Evolutionary conservation across 371 early-diverging fungal species (phyloP).

Genomic region (Actinomucor elegans): DNA sequence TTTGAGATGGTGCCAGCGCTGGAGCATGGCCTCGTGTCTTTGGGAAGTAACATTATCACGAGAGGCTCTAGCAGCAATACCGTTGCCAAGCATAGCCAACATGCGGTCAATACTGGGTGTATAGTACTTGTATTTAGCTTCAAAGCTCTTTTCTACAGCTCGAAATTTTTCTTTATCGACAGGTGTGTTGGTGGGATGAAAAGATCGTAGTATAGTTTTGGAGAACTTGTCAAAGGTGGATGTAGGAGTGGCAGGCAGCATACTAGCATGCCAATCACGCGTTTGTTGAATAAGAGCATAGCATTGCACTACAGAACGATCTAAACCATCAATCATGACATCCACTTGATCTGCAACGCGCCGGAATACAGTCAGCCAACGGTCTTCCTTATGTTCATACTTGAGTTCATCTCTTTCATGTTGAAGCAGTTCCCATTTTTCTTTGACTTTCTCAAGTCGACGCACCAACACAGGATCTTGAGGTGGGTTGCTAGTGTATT

Average conservation of each 20-base stretch:
- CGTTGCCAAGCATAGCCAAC: slow-evolving; percentile 59
- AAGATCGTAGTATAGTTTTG: slow-evolving; percentile 17
- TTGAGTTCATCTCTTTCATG: slow-evolving; percentile 52
- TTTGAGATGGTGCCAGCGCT: slow-evolving; percentile 54
- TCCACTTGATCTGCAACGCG: slow-evolving; percentile 61
- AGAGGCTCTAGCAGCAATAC: slow-evolving; percentile 55
- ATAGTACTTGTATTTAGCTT: slow-evolving; percentile 65
- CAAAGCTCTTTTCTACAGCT: slow-evolving; percentile 57
- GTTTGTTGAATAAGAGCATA: slow-evolving; percentile 49
- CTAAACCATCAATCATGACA: slow-evolving; percentile 62
- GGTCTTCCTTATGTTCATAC: slow-evolving; percentile 62
- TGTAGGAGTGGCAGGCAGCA: background rate
- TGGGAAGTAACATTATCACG: slow-evolving; percentile 44
- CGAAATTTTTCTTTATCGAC: slow-evolving; percentile 55
- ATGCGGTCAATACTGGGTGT: slow-evolving; percentile 60
- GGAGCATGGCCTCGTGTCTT: slow-evolving; percentile 51
- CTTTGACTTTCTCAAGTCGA: slow-evolving; percentile 36
- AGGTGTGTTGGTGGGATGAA: slow-evolving; percentile 13
- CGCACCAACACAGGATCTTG: slow-evolving; percentile 28
- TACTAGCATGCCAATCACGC: slow-evolving; percentile 29
- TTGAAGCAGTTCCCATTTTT: slow-evolving; percentile 49
- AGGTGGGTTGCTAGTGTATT: slow-evolving; percentile 35
- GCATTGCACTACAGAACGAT: slow-evolving; percentile 56
- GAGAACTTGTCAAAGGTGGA: slow-evolving; percentile 17
- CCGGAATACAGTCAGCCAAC: slow-evolving; percentile 62